A percentile compares a stretch with the other conserved stretches of the same genome.
phyloP scores from a whole-genome alignment of 352 stramenopile genomes.

The Halophytophthora batemanensis region DNA sequence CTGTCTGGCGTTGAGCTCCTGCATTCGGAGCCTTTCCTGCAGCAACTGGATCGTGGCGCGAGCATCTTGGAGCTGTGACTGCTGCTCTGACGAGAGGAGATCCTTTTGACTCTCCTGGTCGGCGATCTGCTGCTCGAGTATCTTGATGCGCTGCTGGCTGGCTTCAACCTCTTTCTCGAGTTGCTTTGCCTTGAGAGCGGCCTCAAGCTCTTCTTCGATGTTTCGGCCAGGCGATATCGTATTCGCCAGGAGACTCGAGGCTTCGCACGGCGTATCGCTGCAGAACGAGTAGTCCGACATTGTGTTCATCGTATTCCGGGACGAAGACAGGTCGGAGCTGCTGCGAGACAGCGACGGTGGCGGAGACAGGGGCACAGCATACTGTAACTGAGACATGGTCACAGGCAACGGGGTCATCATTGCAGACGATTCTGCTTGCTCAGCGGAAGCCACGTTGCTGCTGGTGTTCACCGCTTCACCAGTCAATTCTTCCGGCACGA shows the following conservation, averaged over 20 bases:
- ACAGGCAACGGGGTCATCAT: neutral
- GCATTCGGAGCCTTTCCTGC: constrained; percentile 52
- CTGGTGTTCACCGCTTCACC: constrained; percentile 2
- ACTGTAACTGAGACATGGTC: constrained; percentile 6
- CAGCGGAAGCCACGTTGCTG: neutral
- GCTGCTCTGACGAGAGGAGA: constrained; percentile 53
- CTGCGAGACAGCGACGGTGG: constrained; percentile 19
- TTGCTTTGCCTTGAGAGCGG: constrained; percentile 47
- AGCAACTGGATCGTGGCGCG: constrained; percentile 50
- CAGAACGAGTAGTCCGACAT: constrained; percentile 33
- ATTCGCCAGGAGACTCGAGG: constrained; percentile 5
- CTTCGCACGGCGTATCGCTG: constrained; percentile 25
- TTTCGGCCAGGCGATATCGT: constrained; percentile 23
- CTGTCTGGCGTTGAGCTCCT: constrained; percentile 50
- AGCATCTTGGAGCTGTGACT: constrained; percentile 55
- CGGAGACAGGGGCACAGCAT: neutral
- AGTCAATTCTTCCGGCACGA: neutral
- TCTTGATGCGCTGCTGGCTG: constrained; percentile 54
- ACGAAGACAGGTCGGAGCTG: constrained; percentile 36
- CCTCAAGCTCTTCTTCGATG: constrained; percentile 66
- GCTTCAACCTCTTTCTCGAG: constrained; percentile 71
- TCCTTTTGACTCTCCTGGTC: constrained; percentile 57
- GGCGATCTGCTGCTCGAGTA: constrained; percentile 53
- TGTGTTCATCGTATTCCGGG: constrained; percentile 27
- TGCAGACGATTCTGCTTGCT: neutral